phyloP scores from a whole-genome alignment of 2,329 filamentous ascomycete genomes.

The Nothophoma quercina region DNA sequence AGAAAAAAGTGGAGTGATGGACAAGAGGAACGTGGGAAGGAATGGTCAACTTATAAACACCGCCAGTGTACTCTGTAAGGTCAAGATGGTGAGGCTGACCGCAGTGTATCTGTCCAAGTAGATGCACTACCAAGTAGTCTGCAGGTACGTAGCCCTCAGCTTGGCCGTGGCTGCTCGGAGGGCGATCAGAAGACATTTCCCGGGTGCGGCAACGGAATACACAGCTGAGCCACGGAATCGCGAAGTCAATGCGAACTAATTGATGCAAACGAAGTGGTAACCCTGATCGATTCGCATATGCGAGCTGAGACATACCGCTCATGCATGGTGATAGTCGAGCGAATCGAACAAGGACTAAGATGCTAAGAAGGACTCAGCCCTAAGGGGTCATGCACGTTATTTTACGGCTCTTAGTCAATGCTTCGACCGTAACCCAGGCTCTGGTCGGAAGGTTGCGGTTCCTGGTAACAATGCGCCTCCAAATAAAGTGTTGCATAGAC shows the following conservation, averaged over 20 bases:
- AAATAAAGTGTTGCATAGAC: no score
- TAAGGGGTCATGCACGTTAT: no score
- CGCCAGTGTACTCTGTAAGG: no score
- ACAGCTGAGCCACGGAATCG: constrained; percentile 6
- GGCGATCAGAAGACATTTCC: neutral
- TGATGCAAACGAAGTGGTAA: neutral
- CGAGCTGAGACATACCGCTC: neutral
- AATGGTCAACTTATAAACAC: neutral
- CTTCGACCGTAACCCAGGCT: neutral
- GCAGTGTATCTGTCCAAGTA: neutral
- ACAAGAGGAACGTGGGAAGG: neutral
- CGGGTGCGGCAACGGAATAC: neutral
- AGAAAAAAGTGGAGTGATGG: neutral
- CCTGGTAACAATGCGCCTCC: no score
- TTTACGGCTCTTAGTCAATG: neutral
- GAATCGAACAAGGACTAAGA: neutral
- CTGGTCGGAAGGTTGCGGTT: no score
- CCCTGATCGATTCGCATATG: neutral
- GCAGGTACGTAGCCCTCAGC: neutral
- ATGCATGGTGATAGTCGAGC: neutral
- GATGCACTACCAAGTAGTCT: neutral
- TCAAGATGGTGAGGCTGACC: neutral
- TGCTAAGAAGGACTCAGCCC: no score
- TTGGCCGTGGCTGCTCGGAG: neutral
- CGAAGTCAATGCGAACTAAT: neutral